These are phyloP conservation scores for Verticillium zaregamsianum DNA, from an alignment of 2,329 filamentous ascomycete genomes.

Conservation along the genomic window DNA sequence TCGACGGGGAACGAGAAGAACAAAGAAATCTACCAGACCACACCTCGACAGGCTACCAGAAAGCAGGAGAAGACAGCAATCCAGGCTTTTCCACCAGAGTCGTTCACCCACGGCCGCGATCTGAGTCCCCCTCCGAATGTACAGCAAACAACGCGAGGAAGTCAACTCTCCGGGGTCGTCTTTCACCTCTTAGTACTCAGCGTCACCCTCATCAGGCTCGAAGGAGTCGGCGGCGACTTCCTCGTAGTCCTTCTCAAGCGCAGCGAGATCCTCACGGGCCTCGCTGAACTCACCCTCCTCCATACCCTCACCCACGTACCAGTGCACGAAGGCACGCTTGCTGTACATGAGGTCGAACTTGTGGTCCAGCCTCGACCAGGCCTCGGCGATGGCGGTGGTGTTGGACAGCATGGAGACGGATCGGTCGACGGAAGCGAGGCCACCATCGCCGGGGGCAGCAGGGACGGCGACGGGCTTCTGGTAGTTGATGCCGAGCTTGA, in stretches of 20 bases:
- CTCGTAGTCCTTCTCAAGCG: conserved; percentile 82
- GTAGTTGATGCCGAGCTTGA: conserved; percentile 75
- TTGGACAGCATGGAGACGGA: conserved; percentile 70
- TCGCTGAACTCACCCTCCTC: conserved; percentile 89
- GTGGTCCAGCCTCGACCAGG: conserved; percentile 68
- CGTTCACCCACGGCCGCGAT: conserved; percentile 2
- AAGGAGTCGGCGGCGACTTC: conserved; percentile 74
- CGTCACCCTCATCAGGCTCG: conserved; percentile 59
- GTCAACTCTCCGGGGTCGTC: background rate
- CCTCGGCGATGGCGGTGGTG: conserved; percentile 70
- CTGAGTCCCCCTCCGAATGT: conserved; percentile 4
- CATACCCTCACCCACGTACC: conserved; percentile 87
- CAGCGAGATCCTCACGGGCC: conserved; percentile 80
- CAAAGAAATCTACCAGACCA: conserved; percentile 11
- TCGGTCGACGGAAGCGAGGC: conserved; percentile 58
- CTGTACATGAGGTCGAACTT: conserved; percentile 78
- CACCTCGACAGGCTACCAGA: conserved; percentile 10
- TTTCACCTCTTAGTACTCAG: conserved; percentile 66
- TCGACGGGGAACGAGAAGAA: conserved; percentile 8
- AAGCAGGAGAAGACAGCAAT: conserved; percentile 4
- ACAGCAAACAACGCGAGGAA: conserved; percentile 6
- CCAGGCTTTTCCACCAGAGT: background rate
- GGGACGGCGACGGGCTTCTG: conserved; percentile 62
- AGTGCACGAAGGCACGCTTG: conserved; percentile 73
- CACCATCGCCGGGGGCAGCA: conserved; percentile 47